phyloP scores from a whole-genome alignment of 1,139 yeast genomes.

The Saccharomyces hybrid region DNA sequence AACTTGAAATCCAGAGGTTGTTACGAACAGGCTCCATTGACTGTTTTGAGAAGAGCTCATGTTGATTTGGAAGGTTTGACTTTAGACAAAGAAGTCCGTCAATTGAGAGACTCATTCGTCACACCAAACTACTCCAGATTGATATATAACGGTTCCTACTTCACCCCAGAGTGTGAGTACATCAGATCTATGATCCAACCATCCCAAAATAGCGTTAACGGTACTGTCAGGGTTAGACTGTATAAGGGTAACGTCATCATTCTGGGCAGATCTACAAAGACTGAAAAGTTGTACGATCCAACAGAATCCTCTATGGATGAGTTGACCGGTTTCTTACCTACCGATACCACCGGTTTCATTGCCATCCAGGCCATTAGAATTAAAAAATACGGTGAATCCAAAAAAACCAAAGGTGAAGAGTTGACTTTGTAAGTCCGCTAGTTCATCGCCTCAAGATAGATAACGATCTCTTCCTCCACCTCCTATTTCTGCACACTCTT shows the following conservation, averaged over 20 bases:
- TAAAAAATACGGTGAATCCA: conserved; percentile 95
- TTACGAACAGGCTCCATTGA: conserved; percentile 98
- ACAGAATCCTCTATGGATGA: conserved; percentile 99
- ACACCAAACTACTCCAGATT: conserved; percentile 86
- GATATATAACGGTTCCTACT: conserved; percentile 94
- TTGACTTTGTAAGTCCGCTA: conserved; percentile 28
- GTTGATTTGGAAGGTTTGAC: conserved; percentile 95
- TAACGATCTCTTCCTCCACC: background rate
- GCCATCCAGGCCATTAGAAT: conserved; percentile 97
- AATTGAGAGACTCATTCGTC: conserved; percentile 91
- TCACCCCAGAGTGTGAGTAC: conserved; percentile 96
- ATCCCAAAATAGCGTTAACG: conserved; percentile 91
- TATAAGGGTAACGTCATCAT: conserved; percentile 84
- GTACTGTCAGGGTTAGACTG: conserved; percentile 86
- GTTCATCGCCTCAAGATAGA: background rate
- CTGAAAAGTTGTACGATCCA: conserved; percentile 95
- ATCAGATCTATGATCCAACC: conserved; percentile 89
- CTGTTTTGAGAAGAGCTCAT: conserved; percentile 87
- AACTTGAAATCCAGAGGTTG: conserved; percentile 99
- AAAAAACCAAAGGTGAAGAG: conserved; percentile 57
- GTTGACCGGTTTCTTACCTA: conserved; percentile 94
- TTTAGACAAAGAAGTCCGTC: conserved; percentile 95
- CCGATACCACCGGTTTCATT: conserved; percentile 94
- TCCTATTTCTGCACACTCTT: background rate
- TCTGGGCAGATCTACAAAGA: conserved; percentile 89